Percentiles rank a stretch among this genome's conserved stretches.
phyloP scores from a whole-genome alignment of 108 stramenopile genomes.

The Seminavis robusta region DNA sequence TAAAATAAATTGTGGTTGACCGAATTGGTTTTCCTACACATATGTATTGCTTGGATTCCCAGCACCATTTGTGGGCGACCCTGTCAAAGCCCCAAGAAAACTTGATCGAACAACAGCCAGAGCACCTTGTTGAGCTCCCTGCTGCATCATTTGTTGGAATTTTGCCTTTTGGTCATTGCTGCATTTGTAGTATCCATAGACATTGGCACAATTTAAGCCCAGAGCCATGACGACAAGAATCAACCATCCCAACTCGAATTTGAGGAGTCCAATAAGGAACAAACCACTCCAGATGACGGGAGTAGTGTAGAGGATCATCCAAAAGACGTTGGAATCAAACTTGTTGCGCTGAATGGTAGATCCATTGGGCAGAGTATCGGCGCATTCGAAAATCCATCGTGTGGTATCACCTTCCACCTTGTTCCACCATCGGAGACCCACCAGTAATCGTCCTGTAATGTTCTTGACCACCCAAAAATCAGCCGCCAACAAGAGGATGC shows the following conservation, averaged over 20 bases:
- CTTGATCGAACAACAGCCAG: constrained; percentile 42
- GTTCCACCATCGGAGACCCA: constrained; percentile 97
- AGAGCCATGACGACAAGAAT: constrained; percentile 82
- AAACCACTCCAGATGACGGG: constrained; percentile 75
- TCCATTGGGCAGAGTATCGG: constrained; percentile 12
- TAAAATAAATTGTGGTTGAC: too few relatives aligned
- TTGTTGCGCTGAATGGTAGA: constrained; percentile 23
- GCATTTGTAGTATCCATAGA: constrained; percentile 97
- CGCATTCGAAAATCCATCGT: constrained; percentile 92
- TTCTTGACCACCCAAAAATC: constrained; percentile 98
- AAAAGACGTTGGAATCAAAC: constrained; percentile 89
- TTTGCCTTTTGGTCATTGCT: constrained; percentile 79
- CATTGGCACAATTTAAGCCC: constrained; percentile 80
- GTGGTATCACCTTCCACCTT: constrained; percentile 83
- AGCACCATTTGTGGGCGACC: constrained; percentile 23
- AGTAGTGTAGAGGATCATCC: constrained; percentile 88
- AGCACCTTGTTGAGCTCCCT: constrained; percentile 64
- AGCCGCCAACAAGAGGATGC: constrained; percentile 88
- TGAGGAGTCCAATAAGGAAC: constrained; percentile 72
- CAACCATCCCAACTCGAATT: constrained; percentile 83
- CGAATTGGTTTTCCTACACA: too few relatives aligned
- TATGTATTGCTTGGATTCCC: too few relatives aligned
- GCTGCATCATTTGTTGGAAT: constrained; percentile 65
- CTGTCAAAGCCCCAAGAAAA: constrained; percentile 20
- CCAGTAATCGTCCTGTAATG: constrained; percentile 82